Base-by-base conservation (phyloP, 768 basidiomycete genomes). In the Termitomyces eurrhizus region DNA sequence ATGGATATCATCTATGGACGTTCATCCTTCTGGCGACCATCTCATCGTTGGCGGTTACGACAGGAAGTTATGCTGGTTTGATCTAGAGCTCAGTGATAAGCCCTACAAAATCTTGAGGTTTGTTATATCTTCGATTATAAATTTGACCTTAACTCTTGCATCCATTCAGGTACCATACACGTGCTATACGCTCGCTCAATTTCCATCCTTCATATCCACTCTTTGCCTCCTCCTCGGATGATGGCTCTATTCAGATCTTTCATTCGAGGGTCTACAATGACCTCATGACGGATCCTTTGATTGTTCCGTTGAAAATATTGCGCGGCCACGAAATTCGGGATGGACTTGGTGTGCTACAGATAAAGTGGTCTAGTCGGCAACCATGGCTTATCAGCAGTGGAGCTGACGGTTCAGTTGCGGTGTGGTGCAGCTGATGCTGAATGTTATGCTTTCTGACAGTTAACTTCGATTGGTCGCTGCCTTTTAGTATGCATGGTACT, bases 31-130 rank as follows among this genome's bases (percentile, higher is more conserved):
- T 54, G 93, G 93, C 33, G 95, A 98, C 68, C 95, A 99, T 78
- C 79, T 99, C 62, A 93, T 99, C 62, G 92, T 99, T 53, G 97
- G 97, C 61, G 93, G 93, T 51, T 98, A 98, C 73, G 97, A 99
- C 77, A 89, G 92, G 66, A 97, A 98, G 73, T 77, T 99, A 16
- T 95, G 94, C 73, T 99, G 97, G 97, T 98, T 98, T 73, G 97
- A 99, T 77, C 79, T 99, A 65, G 97, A 98, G 69, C 85, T 99
- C 58, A 93, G 90, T 66, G 90, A 92, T 64, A 97, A 96, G 73
- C 97, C 97, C 1, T 99, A 96, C 83, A 98, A 97, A 77, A 86
- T 97, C 57, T 77, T 99, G 67, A 85, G 93, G 94, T 93, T 65
- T 81, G 74, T 42, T 55, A 33, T 49, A 44, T 44, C 60, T 56